These are phyloP conservation scores for Paecilomyces niveus DNA, from an alignment of 2,329 filamentous ascomycete genomes.

Conservation along the genomic window DNA sequence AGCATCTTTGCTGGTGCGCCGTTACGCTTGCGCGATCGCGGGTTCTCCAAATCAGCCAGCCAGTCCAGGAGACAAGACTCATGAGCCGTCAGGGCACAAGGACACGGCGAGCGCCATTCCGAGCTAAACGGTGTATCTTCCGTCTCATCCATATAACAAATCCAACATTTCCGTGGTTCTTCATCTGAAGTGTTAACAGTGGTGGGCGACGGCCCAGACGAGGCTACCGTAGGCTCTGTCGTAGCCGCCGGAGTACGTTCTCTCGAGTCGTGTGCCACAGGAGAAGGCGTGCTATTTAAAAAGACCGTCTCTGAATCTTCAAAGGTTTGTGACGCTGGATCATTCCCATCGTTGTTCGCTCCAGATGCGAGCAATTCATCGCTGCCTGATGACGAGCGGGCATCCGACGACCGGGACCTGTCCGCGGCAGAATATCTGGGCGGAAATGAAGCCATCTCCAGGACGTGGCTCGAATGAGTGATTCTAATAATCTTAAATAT, in stretches of 20 bases:
- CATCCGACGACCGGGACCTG: conserved; percentile 20
- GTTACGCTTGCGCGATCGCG: conserved; percentile 43
- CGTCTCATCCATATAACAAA: conserved; percentile 60
- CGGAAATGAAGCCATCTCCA: conserved; percentile 27
- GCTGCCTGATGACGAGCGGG: conserved; percentile 11
- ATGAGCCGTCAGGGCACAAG: conserved; percentile 84
- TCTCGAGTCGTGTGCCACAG: neutral
- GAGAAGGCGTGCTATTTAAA: conserved; percentile 16
- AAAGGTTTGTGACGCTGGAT: conserved; percentile 8
- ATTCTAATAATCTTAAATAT: neutral
- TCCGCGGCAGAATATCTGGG: conserved; percentile 22
- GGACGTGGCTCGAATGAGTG: neutral
- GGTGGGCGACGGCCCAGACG: conserved; percentile 26
- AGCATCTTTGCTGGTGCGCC: conserved; percentile 55
- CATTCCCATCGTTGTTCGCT: neutral
- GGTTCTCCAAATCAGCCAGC: conserved; percentile 80
- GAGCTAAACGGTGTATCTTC: conserved; percentile 54
- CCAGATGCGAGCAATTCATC: conserved; percentile 7
- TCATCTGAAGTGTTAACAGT: conserved; percentile 7
- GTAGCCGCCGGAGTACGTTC: conserved; percentile 23
- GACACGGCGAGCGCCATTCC: conserved; percentile 81
- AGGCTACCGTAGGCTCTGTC: conserved; percentile 30
- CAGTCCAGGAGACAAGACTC: conserved; percentile 84
- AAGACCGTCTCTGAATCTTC: conserved; percentile 26
- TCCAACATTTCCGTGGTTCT: conserved; percentile 56